Evolutionary conservation across 2,329 filamentous ascomycete species (phyloP), one percentile per base, ranked within the genome.

Genomic region (Akanthomyces uredinophilus): DNA sequence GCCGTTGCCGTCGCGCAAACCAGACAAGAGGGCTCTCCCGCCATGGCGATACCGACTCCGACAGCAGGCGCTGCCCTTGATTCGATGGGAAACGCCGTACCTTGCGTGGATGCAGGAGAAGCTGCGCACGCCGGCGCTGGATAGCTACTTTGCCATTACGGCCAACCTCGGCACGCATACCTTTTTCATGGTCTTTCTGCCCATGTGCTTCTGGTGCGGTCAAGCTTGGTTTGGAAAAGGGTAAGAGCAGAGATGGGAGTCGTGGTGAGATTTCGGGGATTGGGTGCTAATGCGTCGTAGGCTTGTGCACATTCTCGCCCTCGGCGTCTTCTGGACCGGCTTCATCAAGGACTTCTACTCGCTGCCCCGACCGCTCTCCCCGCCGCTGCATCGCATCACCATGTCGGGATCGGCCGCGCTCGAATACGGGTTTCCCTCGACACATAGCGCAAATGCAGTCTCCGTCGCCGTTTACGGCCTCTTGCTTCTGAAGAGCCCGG

Each of bases 111-210:
- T 96, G 71, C 95, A 99, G 81, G 83, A 88, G 67, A 86, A 81
- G 72, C 76, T 94, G 73, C 90, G 94, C 70, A 89, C 91, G 22
- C 91, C 92, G 1, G 84, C 90, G 10, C 87, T 98, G 70, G 95
- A 99, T 76, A 91, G 91, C 65, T 99, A 97, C 79, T 99, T 99
- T 76, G 94, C 95, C 56, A 91, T 96, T 67, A 96, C 93, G 0
- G 95, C 95, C 66, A 99, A 98, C 75, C 84, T 98, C 61, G 92
- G 95, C 67, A 99, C 95, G 0, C 95, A 99, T 77, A 99, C 95
- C 0, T 98, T 97, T 79, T 99, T 97, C 81, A 98, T 98, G 93
- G 84, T 96, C 67, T 89, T 92, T 63, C 79, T 99, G 70, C 95
- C 95, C 6, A 91, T 98, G 66, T 84, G 96, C 68, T 98, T 98